These are phyloP conservation scores for Colletotrichum sidae DNA, from an alignment of 2,329 filamentous ascomycete species.

Conservation along the genomic window DNA sequence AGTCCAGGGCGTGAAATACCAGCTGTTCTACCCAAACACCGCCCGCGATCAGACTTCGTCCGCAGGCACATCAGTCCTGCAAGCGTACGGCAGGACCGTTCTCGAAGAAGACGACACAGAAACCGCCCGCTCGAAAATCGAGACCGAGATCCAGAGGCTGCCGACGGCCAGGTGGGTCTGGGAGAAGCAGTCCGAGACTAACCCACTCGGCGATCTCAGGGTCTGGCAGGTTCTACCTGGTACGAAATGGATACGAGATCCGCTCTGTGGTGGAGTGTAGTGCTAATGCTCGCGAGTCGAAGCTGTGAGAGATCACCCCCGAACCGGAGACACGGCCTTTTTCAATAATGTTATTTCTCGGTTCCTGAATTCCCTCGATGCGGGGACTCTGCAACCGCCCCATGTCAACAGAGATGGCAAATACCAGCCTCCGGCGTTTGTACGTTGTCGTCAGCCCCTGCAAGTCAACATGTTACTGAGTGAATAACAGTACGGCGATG, in stretches of 20 bases:
- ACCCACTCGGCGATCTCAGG: conserved; percentile 40
- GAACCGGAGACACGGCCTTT: conserved; percentile 39
- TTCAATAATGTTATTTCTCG: conserved; percentile 43
- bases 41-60: conserved; percentile 40
- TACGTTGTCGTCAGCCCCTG: conserved; percentile 8
- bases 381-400: conserved; percentile 38
- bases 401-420: conserved; percentile 37
- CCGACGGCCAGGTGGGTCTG: conserved; percentile 42
- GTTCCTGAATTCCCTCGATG: conserved; percentile 40
- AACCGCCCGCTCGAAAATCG: conserved; percentile 39
- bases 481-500: conserved; percentile 40
- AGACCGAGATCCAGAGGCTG: conserved; percentile 40
- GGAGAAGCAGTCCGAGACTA: conserved; percentile 39
- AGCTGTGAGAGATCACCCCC: conserved; percentile 40
- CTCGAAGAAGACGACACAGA: conserved; percentile 40
- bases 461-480: neutral
- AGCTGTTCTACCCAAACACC: conserved; percentile 41
- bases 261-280: neutral
- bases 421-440: conserved; percentile 41
- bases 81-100: conserved; percentile 41
- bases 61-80: conserved; percentile 40
- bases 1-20: conserved; percentile 40
- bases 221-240: conserved; percentile 42
- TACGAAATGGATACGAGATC: conserved; percentile 1
- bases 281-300: neutral